phyloP scores from a whole-genome alignment of 306 rosid genomes.

The Ammopiptanthus mongolicus region DNA sequence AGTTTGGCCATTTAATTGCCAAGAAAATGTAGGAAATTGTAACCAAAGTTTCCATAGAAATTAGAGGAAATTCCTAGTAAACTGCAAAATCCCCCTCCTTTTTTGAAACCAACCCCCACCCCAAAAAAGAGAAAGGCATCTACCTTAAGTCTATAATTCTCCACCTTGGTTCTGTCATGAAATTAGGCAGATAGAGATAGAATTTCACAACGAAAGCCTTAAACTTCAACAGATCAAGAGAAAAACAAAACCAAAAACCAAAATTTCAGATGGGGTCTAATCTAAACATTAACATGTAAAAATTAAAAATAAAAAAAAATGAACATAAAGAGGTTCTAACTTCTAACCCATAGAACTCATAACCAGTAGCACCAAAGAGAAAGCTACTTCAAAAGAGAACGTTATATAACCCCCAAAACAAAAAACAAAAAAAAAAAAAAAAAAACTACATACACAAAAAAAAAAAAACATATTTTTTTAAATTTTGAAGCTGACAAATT shows the following conservation, averaged over 20 bases:
- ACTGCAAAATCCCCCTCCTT: neutral
- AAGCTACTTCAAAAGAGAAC: neutral
- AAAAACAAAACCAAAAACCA: neutral
- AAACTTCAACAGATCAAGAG: conserved; percentile 30
- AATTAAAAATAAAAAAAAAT: neutral
- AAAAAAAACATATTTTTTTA: neutral
- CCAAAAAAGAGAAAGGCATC: neutral
- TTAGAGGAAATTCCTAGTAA: neutral
- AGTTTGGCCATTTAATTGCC: conserved; percentile 26
- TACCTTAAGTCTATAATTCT: conserved; percentile 1
- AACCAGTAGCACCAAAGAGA: conserved; percentile 11
- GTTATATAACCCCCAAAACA: neutral
- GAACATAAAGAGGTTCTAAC: neutral
- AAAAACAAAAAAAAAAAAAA: neutral
- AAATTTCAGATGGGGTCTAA: neutral
- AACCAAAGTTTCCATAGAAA: conserved; percentile 12
- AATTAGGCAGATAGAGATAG: neutral
- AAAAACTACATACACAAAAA: neutral
- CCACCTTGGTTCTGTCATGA: neutral
- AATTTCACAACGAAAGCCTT: conserved; percentile 16
- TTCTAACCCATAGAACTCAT: conserved; percentile 11
- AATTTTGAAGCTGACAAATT: conserved; percentile 12
- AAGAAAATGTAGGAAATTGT: conserved; percentile 27
- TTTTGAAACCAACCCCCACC: neutral
- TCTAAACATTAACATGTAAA: conserved; percentile 15